phyloP scores from a whole-genome alignment of 2,329 filamentous ascomycete species.

The Penicillium sp. region DNA sequence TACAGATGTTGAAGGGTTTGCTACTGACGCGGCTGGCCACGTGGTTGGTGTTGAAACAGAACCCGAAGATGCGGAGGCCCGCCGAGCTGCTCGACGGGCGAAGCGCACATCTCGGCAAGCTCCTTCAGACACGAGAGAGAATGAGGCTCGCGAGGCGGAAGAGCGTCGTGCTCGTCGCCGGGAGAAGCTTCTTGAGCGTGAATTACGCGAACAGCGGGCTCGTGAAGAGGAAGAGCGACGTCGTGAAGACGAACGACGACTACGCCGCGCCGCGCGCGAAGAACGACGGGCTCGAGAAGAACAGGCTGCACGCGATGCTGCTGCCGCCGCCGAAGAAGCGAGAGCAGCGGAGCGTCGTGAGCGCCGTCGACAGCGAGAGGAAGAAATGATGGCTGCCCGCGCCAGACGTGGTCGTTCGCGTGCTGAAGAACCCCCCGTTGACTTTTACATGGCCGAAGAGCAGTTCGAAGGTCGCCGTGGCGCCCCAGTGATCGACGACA shows the following conservation, averaged over 20 bases:
- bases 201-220: conserved; percentile 33
- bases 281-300: conserved; percentile 39
- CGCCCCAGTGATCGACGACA: conserved; percentile 31
- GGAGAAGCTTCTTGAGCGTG: conserved; percentile 42
- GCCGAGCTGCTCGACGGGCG: conserved; percentile 57
- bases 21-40: conserved; percentile 38
- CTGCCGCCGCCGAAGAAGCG: conserved; percentile 31
- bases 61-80: conserved; percentile 53
- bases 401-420: conserved; percentile 31
- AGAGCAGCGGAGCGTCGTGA: conserved; percentile 38
- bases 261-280: conserved; percentile 31
- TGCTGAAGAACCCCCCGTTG: conserved; percentile 22
- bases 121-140: conserved; percentile 30
- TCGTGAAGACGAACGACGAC: conserved; percentile 28
- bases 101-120: conserved; percentile 40
- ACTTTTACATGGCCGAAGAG: conserved; percentile 24
- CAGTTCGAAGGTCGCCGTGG: conserved; percentile 25
- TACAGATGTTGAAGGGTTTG: conserved; percentile 44
- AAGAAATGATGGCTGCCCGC: conserved; percentile 25
- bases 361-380: conserved; percentile 32
- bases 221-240: conserved; percentile 35
- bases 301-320: conserved; percentile 35
- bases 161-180: conserved; percentile 45
- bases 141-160: conserved; percentile 30
- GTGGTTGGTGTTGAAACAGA: conserved; percentile 34